Percentiles rank a stretch among this genome's conserved stretches.
Conservation (phyloP, 2,329 filamentous ascomycete genomes). For the Macrophomina tecta region DNA sequence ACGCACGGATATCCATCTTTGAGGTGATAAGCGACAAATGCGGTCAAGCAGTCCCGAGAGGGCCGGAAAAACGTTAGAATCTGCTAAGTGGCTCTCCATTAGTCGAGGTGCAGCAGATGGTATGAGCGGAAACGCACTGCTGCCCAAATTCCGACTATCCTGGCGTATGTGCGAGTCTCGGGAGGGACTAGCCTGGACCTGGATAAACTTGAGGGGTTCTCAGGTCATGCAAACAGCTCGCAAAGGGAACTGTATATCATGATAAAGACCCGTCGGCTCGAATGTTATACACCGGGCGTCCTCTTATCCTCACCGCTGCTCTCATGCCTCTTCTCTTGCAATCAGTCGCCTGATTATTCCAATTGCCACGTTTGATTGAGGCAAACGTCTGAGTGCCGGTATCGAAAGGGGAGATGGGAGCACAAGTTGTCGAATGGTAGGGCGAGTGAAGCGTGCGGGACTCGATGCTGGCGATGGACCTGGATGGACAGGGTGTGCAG, state of each 20-base stretch:
- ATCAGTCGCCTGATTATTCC: background rate
- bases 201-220: background rate
- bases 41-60: background rate
- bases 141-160: background rate
- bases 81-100: background rate
- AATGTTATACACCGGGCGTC: background rate
- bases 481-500: too few species aligned
- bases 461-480: background rate
- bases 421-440: background rate
- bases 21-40: background rate
- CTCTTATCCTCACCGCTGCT: background rate
- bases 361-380: background rate
- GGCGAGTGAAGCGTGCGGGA: background rate
- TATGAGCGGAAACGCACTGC: background rate
- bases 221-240: background rate
- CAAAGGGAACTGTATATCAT: slow-evolving; percentile 2
- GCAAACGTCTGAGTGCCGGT: slow-evolving; percentile 1
- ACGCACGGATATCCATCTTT: too few species aligned
- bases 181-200: background rate
- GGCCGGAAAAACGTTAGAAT: background rate
- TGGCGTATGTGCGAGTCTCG: background rate
- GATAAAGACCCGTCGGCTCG: background rate
- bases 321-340: background rate
- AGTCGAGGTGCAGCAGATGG: slow-evolving; percentile 3
- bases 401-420: background rate